Conservation (phyloP, 2,329 filamentous ascomycete genomes). For the Colletotrichum plurivorum region DNA sequence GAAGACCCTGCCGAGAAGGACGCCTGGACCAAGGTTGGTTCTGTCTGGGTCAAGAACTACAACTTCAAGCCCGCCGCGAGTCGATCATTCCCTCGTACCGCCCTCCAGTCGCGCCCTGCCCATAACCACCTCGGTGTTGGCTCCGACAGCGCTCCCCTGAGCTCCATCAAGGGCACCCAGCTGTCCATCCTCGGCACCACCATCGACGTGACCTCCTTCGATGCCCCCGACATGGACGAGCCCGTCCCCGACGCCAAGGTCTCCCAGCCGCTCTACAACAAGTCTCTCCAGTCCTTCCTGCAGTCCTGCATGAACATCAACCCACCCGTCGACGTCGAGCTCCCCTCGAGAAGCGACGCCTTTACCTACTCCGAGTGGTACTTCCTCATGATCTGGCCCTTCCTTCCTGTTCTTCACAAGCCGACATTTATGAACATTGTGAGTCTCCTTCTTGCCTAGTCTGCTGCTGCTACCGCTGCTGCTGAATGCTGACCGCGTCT, state of each 20-base stretch:
- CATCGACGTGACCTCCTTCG: conserved; percentile 82
- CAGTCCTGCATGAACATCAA: conserved; percentile 75
- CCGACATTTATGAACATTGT: conserved; percentile 80
- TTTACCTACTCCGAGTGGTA: conserved; percentile 82
- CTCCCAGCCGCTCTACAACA: conserved; percentile 71
- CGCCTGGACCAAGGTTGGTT: conserved; percentile 51
- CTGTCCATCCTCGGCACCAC: conserved; percentile 85
- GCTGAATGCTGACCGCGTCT: conserved; percentile 5
- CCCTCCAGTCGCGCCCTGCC: conserved; percentile 60
- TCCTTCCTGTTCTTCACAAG: conserved; percentile 83
- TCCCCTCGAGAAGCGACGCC: conserved; percentile 76
- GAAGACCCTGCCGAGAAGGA: conserved; percentile 45
- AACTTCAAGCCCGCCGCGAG: conserved; percentile 42
- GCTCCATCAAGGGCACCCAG: conserved; percentile 81
- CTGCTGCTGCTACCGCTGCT: not conserved
- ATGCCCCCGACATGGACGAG: conserved; percentile 77
- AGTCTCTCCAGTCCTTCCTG: conserved; percentile 80
- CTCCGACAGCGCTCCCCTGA: conserved; percentile 74
- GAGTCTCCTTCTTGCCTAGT: conserved; percentile 47
- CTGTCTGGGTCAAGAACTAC: conserved; percentile 53
- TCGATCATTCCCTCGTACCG: conserved; percentile 49
- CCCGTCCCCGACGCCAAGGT: conserved; percentile 58
- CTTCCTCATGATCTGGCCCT: conserved; percentile 79
- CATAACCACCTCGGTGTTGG: conserved; percentile 78
- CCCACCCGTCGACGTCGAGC: conserved; percentile 66